phyloP scores from a whole-genome alignment of 1,139 yeast species.

The Hemisphaericaspora subhashii region DNA sequence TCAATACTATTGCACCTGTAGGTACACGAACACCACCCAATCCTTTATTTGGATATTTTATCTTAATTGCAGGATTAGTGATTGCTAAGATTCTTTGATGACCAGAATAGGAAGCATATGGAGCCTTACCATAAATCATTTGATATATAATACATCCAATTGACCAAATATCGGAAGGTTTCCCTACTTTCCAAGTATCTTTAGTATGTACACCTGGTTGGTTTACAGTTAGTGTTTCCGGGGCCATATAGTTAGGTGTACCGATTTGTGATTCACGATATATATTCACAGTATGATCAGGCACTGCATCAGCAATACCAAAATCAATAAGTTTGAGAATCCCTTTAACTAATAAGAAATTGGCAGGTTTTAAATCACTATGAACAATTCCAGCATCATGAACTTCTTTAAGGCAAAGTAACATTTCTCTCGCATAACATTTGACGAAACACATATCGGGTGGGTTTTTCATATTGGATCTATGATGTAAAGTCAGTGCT shows the following conservation, averaged over 20 bases:
- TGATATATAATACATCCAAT: slow-evolving; percentile 96
- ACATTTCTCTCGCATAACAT: slow-evolving; percentile 76
- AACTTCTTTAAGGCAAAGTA: slow-evolving; percentile 83
- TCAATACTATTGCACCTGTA: slow-evolving; percentile 64
- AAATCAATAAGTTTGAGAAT: slow-evolving; percentile 86
- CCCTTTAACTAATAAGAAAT: slow-evolving; percentile 85
- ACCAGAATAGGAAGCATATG: slow-evolving; percentile 80
- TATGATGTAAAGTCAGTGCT: slow-evolving; percentile 72
- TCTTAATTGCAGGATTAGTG: slow-evolving; percentile 79
- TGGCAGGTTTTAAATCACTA: slow-evolving; percentile 94
- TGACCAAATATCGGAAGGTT: slow-evolving; percentile 97
- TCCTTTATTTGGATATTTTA: slow-evolving; percentile 66
- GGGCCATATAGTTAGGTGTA: slow-evolving; percentile 98
- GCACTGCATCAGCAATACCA: slow-evolving; percentile 94
- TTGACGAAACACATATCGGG: slow-evolving; percentile 79
- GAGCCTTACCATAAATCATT: slow-evolving; percentile 92
- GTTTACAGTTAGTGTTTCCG: slow-evolving; percentile 75
- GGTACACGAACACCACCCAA: slow-evolving; percentile 68
- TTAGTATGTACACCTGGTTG: slow-evolving; percentile 26
- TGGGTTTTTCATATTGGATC: slow-evolving; percentile 43
- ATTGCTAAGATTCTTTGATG: slow-evolving; percentile 82
- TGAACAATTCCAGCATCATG: slow-evolving; percentile 89
- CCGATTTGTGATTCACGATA: slow-evolving; percentile 92
- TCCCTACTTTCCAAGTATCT: slow-evolving; percentile 84
- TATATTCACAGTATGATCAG: slow-evolving; percentile 87